A percentile compares a stretch with the other conserved stretches of the same genome.
Conservation (phyloP, 1,139 yeast species). For the Saccharomyces pastorianus region DNA sequence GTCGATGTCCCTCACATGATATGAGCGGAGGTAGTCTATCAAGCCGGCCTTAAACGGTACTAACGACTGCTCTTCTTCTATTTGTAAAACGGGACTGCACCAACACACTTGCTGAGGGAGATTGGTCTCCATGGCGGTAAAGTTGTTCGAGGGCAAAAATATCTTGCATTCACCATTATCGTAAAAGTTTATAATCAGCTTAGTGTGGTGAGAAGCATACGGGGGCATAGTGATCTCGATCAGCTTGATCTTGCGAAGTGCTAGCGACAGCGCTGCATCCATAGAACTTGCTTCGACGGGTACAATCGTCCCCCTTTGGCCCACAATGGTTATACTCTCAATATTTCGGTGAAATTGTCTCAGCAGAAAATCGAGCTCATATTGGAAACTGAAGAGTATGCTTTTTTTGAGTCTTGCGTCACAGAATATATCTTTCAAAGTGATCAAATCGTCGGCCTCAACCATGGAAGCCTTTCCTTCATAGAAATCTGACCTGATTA, state of each 20-base stretch:
- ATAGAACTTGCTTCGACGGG: conserved; percentile 9
- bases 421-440: conserved; percentile 26
- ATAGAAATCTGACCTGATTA: conserved; percentile 28
- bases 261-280: conserved; percentile 2
- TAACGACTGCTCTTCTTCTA: neutral
- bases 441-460: conserved; percentile 18
- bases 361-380: conserved; percentile 27
- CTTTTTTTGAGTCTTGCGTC: conserved; percentile 17
- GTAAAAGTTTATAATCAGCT: conserved; percentile 54
- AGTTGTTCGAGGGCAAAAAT: conserved; percentile 53
- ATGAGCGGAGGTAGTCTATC: conserved; percentile 38
- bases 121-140: conserved; percentile 46
- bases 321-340: conserved; percentile 21
- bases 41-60: conserved; percentile 37
- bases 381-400: conserved; percentile 33
- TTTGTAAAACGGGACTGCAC: conserved; percentile 44
- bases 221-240: conserved; percentile 30
- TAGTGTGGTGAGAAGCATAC: conserved; percentile 52
- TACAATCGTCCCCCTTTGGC: conserved; percentile 30
- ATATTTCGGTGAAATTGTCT: conserved; percentile 13
- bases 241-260: conserved; percentile 12
- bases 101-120: conserved; percentile 59
- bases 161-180: conserved; percentile 39
- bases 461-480: conserved; percentile 14
- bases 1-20: conserved; percentile 31